Conservation (phyloP, 192 early-diverging fungal genomes). For the Coemansia sp. region DNA sequence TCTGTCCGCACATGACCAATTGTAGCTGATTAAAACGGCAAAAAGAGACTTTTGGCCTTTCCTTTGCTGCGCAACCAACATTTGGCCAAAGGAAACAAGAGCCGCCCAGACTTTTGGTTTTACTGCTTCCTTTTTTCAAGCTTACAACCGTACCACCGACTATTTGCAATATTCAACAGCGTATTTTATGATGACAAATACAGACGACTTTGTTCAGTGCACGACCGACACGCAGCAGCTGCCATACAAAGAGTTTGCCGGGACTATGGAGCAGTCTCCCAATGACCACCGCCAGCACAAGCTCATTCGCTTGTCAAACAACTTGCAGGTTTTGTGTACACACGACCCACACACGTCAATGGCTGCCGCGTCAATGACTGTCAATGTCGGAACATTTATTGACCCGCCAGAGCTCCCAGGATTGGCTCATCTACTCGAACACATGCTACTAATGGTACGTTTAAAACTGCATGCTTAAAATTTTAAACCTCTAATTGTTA, state of each 20-base stretch:
- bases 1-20: too few species aligned
- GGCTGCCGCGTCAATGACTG: slow-evolving; percentile 60
- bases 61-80: too few species aligned
- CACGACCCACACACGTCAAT: slow-evolving; percentile 56
- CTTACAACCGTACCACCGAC: too few species aligned
- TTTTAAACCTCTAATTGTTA: not conserved
- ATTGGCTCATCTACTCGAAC: slow-evolving; percentile 71
- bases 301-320: slow-evolving; percentile 57
- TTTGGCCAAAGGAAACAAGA: too few species aligned
- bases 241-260: slow-evolving; percentile 24
- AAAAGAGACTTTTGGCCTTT: too few species aligned
- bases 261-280: slow-evolving; percentile 48
- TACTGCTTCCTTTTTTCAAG: too few species aligned
- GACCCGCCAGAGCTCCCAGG: slow-evolving; percentile 63
- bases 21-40: too few species aligned
- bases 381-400: slow-evolving; percentile 62
- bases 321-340: slow-evolving; percentile 59
- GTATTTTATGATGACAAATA: not conserved
- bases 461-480: not conserved
- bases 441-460: slow-evolving; percentile 62
- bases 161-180: too few species aligned
- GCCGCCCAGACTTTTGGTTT: too few species aligned
- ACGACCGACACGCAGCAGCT: not conserved
- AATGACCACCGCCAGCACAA: slow-evolving; percentile 61
- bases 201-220: not conserved